Evolutionary conservation across 768 basidiomycete species (phyloP).

Genomic region (Mycena olivaceomarginata): DNA sequence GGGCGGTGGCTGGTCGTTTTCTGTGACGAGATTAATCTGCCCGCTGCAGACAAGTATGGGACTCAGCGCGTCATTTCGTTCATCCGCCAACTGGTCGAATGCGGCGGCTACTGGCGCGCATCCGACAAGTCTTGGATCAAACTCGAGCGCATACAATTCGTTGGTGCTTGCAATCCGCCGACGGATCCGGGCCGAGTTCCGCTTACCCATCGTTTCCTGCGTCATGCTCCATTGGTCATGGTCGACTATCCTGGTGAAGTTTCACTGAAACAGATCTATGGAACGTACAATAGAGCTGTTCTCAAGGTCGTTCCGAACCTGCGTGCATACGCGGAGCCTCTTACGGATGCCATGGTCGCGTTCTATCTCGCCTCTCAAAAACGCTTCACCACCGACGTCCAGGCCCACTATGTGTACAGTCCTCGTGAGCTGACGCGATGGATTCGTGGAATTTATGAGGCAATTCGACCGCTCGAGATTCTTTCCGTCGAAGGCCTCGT

Average conservation of each 20-base stretch:
- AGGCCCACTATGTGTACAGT: slow-evolving; percentile 99
- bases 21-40: slow-evolving; percentile 99
- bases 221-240: slow-evolving; percentile 98
- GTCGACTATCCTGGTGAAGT: slow-evolving; percentile 99
- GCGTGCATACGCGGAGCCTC: slow-evolving; percentile 93
- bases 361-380: slow-evolving; percentile 97
- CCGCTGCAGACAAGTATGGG: slow-evolving; percentile 97
- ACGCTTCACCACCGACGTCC: slow-evolving; percentile 96
- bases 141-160: slow-evolving; percentile 99
- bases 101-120: slow-evolving; percentile 95
- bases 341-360: slow-evolving; percentile 97
- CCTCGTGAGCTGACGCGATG: slow-evolving; percentile 99
- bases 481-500: slow-evolving; percentile 96
- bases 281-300: slow-evolving; percentile 96
- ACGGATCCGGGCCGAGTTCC: slow-evolving; percentile 99
- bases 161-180: slow-evolving; percentile 99
- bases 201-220: slow-evolving; percentile 96
- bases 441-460: slow-evolving; percentile 98
- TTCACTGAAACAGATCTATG: slow-evolving; percentile 98
- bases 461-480: slow-evolving; percentile 95
- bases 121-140: slow-evolving; percentile 98
- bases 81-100: slow-evolving; percentile 96
- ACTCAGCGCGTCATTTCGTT: slow-evolving; percentile 99
- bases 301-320: slow-evolving; percentile 97
- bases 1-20: slow-evolving; percentile 99